Conservation (phyloP, 176 grass and related monocot species). For the Olyra latifolia region DNA sequence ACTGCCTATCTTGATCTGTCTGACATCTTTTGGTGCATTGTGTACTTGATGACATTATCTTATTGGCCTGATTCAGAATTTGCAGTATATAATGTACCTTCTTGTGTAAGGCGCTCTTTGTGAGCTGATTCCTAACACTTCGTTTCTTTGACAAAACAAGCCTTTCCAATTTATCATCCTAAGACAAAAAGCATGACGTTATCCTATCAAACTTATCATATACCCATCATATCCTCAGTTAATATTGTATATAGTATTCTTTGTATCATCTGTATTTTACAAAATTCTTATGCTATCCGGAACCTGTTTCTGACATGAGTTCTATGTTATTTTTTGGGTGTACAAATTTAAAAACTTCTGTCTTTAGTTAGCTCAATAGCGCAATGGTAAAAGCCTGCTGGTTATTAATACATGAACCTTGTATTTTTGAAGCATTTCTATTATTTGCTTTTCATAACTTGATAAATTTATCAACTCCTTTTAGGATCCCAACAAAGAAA, state of each 20-base stretch:
- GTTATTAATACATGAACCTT: slow-evolving; percentile 25
- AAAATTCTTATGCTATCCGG: neutral
- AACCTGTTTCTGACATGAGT: neutral
- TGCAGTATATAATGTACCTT: neutral
- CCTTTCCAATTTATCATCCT: neutral
- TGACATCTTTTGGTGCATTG: neutral
- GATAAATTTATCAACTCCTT: slow-evolving; percentile 30
- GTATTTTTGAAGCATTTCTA: neutral
- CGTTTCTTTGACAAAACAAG: neutral
- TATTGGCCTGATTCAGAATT: neutral
- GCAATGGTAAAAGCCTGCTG: neutral
- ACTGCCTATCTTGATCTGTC: neutral
- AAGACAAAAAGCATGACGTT: neutral
- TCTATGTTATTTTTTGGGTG: neutral
- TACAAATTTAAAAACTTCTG: neutral
- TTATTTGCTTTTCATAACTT: slow-evolving; percentile 4
- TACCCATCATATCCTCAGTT: neutral
- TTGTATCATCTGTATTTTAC: slow-evolving; percentile 10
- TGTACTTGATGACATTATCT: neutral
- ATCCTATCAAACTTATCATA: neutral
- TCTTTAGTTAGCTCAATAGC: neutral
- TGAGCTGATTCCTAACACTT: neutral
- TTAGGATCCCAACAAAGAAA: slow-evolving; percentile 78
- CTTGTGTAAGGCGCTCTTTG: neutral
- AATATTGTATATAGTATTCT: neutral